Evolutionary conservation across 208 protist genomes (phyloP), one percentile per base, ranked within the genome.

Genomic region (Tritrichomonas foetus): DNA sequence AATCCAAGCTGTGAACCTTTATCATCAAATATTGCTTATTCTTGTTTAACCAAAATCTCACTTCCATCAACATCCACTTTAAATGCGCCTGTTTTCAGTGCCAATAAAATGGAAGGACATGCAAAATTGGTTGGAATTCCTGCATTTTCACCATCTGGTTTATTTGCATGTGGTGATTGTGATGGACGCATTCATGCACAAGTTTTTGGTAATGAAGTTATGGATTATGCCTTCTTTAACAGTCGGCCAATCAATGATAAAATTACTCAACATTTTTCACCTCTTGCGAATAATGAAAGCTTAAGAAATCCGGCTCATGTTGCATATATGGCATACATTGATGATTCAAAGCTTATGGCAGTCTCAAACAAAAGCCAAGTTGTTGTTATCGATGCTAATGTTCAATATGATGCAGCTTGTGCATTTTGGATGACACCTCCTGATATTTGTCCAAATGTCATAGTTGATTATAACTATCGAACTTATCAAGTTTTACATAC

Each of bases 341-440:
- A 89, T 20, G 78, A 89, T 16, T 39, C 33, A 5, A 44, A 89
- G 13, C 22, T 89, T 27, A n/a, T 89, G 47, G 78, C 78, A 25
- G 47, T 89, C 39, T 61, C 47, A 2, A 50, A 14, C 2, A 53
- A 49, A 61, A 44, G n/a, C 2, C 78, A 89, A 89, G 78, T 57
- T 55, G 30, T 89, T 57, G 47, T 89, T 57, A 9, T 53, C 20
- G 78, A 89, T 57, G 47, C 47, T 57, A 49, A 57, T 1, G 22
- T 30, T 8, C 9, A 8, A 20, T 8, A 53, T 16, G 78, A 89
- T 36, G 14, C 78, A 41, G 25, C 25, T 50, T 25, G 16, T 3
- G 41, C 78, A 11, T 89, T 89, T 89, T 89, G 78, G 78, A 89
- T 89, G 78, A 36, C 78, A 9, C 14, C 78, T 33, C 78, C 78